A percentile compares a stretch with the other conserved stretches of the same genome.
phyloP scores from a whole-genome alignment of 108 stramenopile species.

The Conticribra guillardii region DNA sequence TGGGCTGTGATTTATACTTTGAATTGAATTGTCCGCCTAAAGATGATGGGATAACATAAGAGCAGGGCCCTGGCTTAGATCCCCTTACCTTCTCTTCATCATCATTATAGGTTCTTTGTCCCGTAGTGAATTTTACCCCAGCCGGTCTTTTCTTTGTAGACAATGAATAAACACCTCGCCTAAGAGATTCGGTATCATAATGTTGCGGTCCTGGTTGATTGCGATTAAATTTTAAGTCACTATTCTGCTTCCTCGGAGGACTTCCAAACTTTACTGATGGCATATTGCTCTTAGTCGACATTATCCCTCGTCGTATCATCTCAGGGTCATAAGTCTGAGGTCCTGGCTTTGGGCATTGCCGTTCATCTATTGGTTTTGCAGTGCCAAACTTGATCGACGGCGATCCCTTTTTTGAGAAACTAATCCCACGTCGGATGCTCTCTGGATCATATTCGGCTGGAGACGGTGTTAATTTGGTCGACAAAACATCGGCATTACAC shows the following conservation, averaged over 20 bases:
- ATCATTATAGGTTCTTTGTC: slow-evolving; percentile 59
- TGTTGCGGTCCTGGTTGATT: slow-evolving; percentile 46
- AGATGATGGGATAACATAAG: slow-evolving; percentile 31
- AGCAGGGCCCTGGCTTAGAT: slow-evolving; percentile 44
- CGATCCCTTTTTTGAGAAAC: slow-evolving; percentile 31
- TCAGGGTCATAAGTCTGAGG: slow-evolving; percentile 49
- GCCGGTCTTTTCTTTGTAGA: slow-evolving; percentile 45
- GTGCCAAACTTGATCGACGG: slow-evolving; percentile 39
- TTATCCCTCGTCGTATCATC: slow-evolving; percentile 43
- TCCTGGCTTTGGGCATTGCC: slow-evolving; percentile 27
- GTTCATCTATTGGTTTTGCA: slow-evolving; percentile 15
- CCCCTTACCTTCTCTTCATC: slow-evolving; percentile 47
- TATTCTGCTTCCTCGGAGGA: slow-evolving; percentile 28
- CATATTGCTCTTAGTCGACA: slow-evolving; percentile 42
- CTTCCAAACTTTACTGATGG: slow-evolving; percentile 48
- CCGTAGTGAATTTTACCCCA: slow-evolving; percentile 54
- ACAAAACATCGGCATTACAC: slow-evolving; percentile 22
- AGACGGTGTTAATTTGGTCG: slow-evolving; percentile 17
- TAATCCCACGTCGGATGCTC: slow-evolving; percentile 37
- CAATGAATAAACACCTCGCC: slow-evolving; percentile 27
- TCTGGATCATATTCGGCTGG: slow-evolving; percentile 50
- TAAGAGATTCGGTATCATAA: slow-evolving; percentile 47
- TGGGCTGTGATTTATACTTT: slow-evolving; percentile 43
- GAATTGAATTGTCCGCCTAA: slow-evolving; percentile 50
- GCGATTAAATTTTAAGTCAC: neutral